phyloP scores from a whole-genome alignment of 129 eudicot genomes.

The Tagetes erecta region DNA sequence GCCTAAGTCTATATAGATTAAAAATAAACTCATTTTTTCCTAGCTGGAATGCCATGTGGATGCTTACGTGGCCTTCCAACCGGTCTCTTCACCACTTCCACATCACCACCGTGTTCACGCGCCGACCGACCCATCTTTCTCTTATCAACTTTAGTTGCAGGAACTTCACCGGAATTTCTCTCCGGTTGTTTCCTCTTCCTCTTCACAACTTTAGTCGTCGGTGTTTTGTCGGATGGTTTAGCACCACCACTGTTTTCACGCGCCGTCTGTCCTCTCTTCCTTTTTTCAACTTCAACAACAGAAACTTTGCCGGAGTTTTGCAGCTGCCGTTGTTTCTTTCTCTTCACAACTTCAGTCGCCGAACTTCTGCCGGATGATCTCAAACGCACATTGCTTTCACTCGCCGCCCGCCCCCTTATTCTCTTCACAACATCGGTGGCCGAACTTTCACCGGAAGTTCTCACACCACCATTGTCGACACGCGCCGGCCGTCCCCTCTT shows the following conservation, averaged over 20 bases:
- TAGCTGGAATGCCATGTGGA: background rate
- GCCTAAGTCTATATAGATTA: background rate
- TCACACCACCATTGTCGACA: no score
- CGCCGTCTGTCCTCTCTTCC: no score
- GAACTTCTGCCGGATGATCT: background rate
- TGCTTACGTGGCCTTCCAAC: conserved; percentile 15
- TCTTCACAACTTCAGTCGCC: background rate
- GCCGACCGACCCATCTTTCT: background rate
- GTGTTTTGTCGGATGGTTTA: background rate
- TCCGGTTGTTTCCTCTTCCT: background rate
- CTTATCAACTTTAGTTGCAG: background rate
- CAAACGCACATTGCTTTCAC: no score
- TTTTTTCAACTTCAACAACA: background rate
- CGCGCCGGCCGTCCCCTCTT: no score
- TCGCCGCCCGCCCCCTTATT: no score
- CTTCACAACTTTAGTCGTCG: background rate
- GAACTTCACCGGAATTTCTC: background rate
- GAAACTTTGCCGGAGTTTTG: background rate
- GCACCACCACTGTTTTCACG: no score
- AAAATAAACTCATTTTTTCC: background rate
- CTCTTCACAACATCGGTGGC: background rate
- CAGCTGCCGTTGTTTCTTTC: background rate
- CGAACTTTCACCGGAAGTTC: background rate
- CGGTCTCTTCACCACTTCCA: background rate
- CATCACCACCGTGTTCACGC: background rate